phyloP scores from a whole-genome alignment of 371 early-diverging fungal species.

The Mortierella sp. region DNA sequence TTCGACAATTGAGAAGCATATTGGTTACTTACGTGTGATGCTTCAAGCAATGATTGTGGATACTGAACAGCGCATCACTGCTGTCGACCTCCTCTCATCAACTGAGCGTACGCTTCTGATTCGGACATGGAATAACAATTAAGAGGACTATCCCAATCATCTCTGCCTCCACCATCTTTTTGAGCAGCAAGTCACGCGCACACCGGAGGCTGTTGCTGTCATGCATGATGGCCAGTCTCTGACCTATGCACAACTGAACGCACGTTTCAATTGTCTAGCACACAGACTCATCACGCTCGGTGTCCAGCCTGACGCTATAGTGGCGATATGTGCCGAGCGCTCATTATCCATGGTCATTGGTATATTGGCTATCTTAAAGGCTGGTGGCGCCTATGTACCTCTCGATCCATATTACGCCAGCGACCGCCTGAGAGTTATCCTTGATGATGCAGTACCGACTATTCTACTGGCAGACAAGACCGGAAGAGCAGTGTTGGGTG shows the following conservation, averaged over 20 bases:
- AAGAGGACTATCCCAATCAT: background rate
- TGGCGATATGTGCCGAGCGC: slow-evolving; percentile 22
- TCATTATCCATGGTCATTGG: slow-evolving; percentile 17
- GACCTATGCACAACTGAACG: slow-evolving; percentile 29
- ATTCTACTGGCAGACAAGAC: slow-evolving; percentile 1
- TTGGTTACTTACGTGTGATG: slow-evolving; percentile 8
- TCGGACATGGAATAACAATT: slow-evolving; percentile 21
- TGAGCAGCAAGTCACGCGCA: slow-evolving; percentile 13
- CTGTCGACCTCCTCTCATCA: too few species aligned
- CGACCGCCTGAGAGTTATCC: slow-evolving; percentile 10
- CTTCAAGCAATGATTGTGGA: background rate
- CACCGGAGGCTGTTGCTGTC: slow-evolving; percentile 26
- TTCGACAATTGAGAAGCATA: slow-evolving; percentile 13
- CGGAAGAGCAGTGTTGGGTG: background rate
- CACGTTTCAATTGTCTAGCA: slow-evolving; percentile 14
- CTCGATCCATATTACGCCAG: slow-evolving; percentile 21
- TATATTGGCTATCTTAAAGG: slow-evolving; percentile 22
- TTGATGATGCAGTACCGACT: slow-evolving; percentile 2
- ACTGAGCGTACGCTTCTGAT: too few species aligned
- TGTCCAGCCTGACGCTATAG: slow-evolving; percentile 18
- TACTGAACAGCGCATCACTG: too few species aligned
- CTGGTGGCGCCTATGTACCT: slow-evolving; percentile 33
- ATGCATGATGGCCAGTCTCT: slow-evolving; percentile 17
- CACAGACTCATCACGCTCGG: slow-evolving; percentile 18
- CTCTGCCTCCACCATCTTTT: slow-evolving; percentile 14